Evolutionary conservation across 2,329 filamentous ascomycete species (phyloP).

Genomic region (Neurospora sp.): DNA sequence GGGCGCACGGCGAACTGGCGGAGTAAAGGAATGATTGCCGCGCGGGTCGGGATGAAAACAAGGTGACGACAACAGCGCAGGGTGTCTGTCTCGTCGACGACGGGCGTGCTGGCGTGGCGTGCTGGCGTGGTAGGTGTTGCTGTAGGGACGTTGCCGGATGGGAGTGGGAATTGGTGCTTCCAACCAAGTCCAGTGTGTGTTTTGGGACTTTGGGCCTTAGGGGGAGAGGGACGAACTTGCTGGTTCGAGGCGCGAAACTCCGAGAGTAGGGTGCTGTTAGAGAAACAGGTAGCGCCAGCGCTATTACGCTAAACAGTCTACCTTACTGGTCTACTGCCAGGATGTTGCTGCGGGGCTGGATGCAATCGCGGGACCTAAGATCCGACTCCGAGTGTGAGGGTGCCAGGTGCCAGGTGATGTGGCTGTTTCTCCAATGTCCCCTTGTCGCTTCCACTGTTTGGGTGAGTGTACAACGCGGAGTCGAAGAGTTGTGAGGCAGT

Average conservation of each 20-base stretch:
- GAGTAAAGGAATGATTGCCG: background rate
- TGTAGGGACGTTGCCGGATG: background rate
- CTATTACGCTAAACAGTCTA: background rate
- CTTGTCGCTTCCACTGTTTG: background rate
- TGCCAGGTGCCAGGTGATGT: background rate
- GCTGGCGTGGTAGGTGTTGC: background rate
- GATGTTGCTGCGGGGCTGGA: constrained; percentile 11
- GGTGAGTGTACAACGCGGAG: no score
- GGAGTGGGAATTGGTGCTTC: background rate
- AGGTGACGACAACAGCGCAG: background rate
- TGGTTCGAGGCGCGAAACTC: background rate
- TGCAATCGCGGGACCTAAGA: constrained; percentile 1
- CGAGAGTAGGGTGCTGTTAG: background rate
- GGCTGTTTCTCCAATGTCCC: background rate
- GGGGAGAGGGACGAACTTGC: background rate
- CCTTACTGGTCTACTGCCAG: background rate
- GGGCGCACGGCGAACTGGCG: background rate
- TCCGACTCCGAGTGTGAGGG: constrained; percentile 1
- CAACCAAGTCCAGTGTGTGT: background rate
- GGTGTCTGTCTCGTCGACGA: background rate
- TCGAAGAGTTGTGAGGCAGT: background rate
- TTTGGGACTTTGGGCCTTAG: background rate
- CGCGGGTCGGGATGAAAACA: background rate
- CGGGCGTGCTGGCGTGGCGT: background rate
- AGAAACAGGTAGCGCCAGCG: background rate